Percentiles rank a stretch among this genome's conserved stretches.
Conservation (phyloP, 2,329 filamentous ascomycete species). For the Pseudogymnoascus sp. region DNA sequence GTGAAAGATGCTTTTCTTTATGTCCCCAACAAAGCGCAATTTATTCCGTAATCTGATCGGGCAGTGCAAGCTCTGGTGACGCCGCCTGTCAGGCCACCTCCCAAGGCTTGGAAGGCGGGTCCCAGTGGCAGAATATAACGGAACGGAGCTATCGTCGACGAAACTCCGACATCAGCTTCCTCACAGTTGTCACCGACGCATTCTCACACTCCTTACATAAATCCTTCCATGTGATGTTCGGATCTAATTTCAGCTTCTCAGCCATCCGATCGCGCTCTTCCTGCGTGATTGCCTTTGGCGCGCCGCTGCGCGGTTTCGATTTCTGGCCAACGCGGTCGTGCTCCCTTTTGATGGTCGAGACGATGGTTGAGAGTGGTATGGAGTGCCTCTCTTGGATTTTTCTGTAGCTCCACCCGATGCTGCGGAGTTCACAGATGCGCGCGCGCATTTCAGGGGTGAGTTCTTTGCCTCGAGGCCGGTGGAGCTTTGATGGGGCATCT, state of each 20-base stretch:
- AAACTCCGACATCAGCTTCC: not conserved
- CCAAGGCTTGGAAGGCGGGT: not conserved
- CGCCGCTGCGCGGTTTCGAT: not conserved
- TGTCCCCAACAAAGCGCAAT: not conserved
- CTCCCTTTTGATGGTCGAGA: slow-evolving; percentile 10
- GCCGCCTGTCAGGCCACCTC: not conserved
- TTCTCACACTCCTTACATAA: slow-evolving; percentile 1
- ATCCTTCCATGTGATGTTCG: not conserved
- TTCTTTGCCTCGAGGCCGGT: not conserved
- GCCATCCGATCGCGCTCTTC: slow-evolving; percentile 11
- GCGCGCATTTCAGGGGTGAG: slow-evolving; percentile 10
- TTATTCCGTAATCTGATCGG: not conserved
- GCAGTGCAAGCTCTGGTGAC: not conserved
- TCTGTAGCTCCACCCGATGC: not conserved
- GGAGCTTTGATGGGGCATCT: not conserved
- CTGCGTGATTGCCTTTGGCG: not conserved
- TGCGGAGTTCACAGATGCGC: slow-evolving; percentile 13
- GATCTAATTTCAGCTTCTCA: slow-evolving; percentile 6
- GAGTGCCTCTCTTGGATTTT: slow-evolving; percentile 8
- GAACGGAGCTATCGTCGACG: not conserved
- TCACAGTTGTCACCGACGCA: not conserved
- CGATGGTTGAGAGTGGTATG: slow-evolving; percentile 8
- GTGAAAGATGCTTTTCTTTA: not conserved
- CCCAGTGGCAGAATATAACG: not conserved
- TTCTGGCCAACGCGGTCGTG: not conserved